Conservation (phyloP, 257 asterid species). For the Solanum sparsipilum region DNA sequence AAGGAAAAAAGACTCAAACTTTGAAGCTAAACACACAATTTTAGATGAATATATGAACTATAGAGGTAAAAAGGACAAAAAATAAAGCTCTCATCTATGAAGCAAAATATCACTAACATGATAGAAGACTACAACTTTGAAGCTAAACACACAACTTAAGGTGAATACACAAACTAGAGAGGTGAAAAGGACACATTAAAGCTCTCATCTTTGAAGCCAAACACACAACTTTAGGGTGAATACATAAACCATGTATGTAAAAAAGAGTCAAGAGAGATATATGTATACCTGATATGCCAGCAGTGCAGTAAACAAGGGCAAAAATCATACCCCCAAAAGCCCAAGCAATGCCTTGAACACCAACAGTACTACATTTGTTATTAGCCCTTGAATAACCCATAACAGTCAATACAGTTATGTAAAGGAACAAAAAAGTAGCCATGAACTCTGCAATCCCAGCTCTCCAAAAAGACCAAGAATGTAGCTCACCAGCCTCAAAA, state of each 20-base stretch:
- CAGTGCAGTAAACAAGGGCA: slow-evolving; percentile 80
- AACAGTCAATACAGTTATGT: slow-evolving; percentile 60
- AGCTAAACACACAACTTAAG: not conserved
- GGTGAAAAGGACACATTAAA: not conserved
- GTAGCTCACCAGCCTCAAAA: slow-evolving; percentile 63
- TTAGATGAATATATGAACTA: not conserved
- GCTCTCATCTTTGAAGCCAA: not conserved
- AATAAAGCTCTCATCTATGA: not conserved
- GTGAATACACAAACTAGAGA: not conserved
- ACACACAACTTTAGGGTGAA: not conserved
- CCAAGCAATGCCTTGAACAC: slow-evolving; percentile 83
- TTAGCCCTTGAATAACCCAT: slow-evolving; percentile 48
- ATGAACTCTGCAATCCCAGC: slow-evolving; percentile 76
- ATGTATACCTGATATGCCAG: slow-evolving; percentile 56
- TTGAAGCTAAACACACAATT: not conserved
- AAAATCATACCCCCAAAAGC: slow-evolving; percentile 87
- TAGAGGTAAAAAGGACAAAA: not conserved
- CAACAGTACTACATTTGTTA: slow-evolving; percentile 53
- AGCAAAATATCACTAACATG: not conserved
- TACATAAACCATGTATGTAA: not conserved
- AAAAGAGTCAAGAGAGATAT: not conserved
- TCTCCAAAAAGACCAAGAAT: slow-evolving; percentile 78
- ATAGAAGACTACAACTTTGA: not conserved
- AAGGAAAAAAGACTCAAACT: not conserved
- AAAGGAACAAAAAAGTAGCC: slow-evolving; percentile 69